phyloP scores from a whole-genome alignment of 306 rosid genomes.

The Fagus sylvatica region DNA sequence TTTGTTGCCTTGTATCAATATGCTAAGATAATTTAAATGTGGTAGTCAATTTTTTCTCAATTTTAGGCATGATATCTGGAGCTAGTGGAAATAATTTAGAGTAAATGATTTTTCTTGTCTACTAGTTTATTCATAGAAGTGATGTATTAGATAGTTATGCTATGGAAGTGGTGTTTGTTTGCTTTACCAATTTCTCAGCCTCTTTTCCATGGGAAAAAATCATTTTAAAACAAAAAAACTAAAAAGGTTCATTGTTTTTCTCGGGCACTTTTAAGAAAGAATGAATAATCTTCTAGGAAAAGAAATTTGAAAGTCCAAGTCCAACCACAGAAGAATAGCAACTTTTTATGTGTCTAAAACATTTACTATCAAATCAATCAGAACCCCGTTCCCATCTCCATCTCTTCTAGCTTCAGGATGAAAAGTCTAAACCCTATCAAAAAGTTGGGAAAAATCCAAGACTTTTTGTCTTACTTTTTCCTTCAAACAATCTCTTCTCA shows the following conservation, averaged over 20 bases:
- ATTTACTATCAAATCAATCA: conserved; percentile 25
- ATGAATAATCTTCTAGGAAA: conserved; percentile 30
- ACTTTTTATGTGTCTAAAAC: conserved; percentile 47
- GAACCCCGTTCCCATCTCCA: conserved; percentile 24
- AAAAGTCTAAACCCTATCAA: conserved; percentile 27
- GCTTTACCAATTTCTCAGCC: background rate
- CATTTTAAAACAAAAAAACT: no score
- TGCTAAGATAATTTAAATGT: background rate
- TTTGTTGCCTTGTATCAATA: background rate
- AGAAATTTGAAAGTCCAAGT: conserved; percentile 36
- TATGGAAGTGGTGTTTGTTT: background rate
- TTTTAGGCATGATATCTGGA: conserved; percentile 16
- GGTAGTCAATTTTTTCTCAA: conserved; percentile 12
- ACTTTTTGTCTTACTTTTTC: conserved; percentile 16
- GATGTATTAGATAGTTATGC: no score
- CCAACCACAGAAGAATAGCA: conserved; percentile 30
- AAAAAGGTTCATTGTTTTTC: conserved; percentile 1
- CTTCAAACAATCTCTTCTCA: conserved; percentile 30
- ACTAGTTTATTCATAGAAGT: background rate
- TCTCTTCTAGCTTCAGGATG: conserved; percentile 42
- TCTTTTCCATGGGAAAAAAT: conserved; percentile 4
- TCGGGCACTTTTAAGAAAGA: conserved; percentile 11
- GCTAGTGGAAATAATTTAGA: conserved; percentile 8
- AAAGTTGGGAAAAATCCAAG: conserved; percentile 23
- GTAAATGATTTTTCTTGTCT: conserved; percentile 1